Evolutionary conservation across 2,329 filamentous ascomycete genomes (phyloP), one percentile per base, ranked within the genome.

Genomic region (Aspergillus intermedius): DNA sequence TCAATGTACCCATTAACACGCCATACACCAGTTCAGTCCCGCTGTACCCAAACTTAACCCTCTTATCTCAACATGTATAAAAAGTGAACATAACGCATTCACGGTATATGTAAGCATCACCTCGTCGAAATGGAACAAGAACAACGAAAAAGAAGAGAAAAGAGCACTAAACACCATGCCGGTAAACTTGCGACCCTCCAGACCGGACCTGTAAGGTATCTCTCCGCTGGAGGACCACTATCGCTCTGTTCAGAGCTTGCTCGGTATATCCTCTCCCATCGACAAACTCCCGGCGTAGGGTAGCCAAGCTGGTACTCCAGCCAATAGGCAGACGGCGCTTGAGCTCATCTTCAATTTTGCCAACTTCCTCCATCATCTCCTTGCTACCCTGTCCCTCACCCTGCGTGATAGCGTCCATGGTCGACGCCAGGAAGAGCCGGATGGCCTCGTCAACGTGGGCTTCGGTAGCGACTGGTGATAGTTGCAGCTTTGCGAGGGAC

Each of bases 401-500:
- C 61, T 95, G 89, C 51, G 88, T 91, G 49, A 97, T 90, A 6
- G 93, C 93, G 63, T 98, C 91, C 93, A 98, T 97, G 49, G 93
- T 98, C 3, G 86, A 91, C 56, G 91, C 93, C 25, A 98, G 76
- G 83, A 98, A 98, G 13, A 98, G 80, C 0, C 93, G 86, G 61
- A 98, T 98, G 2, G 93, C 93, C 73, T 98, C 93, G 63, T 98
- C 91, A 46, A 98, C 93, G 63, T 98, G 93, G 42, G 82, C 78
- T 68, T 96, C 91, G 0, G 87, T 91, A 2, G 91, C 93, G 39
- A 96, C 78, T 3, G 91, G 85, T 0, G 87, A 88, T 7, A 98
- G 80, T 0, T 86, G 84, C 40, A 98, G 77, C 69, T 98, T 98
- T 49, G 93, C 93, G 2, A 98, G 81, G 0, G 93, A 90, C 68